Evolutionary conservation across 805 yeast species (phyloP), one percentile per base, ranked within the genome.

Genomic region (Barnettozyma vustinii): DNA sequence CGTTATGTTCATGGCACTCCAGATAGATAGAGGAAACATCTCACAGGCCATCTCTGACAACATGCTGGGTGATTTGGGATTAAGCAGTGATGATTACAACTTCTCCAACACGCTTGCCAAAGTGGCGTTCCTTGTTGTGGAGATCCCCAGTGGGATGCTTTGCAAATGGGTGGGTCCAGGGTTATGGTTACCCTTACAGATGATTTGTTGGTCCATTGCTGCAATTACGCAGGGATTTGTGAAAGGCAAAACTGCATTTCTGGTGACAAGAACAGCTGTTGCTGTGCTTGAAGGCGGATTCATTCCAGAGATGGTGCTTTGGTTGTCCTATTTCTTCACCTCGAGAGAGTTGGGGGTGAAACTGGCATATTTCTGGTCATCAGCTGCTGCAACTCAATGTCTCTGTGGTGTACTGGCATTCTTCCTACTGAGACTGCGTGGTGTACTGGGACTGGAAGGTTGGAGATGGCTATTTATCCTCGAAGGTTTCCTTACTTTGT

Each of bases 381-480:
- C 84, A 2, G 67, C 73, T 45, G 75, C 82, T 1, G 51, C 73
- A 36, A 74, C 83, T 0, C 70, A 69, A 42, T 75, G 77, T 39
- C 43, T 63, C 36, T 66, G 81, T 13, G 74, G 80, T 5, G 59
- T 81, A 35, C 65, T 77, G 25, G 82, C 81, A 0, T 79, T 72
- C 53, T 85, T 79, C 2, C 61, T 83, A 36, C 68, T 81, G 48
- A 73, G 72, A 50, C 66, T 83, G 65, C 68, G 79, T 35, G 81
- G 81, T 10, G 51, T 59, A 1, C 56, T 57, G 6, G 77, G 80
- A 3, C 60, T 68, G 60, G 65, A 64, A 7, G 84, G 85, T 26
- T 84, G 90, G 90, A 69, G 75, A 51, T 84, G 85, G 83, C 66
- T 83, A 25, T 84, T 84, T 55, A 59, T 84, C 18, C 70, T 84